These are phyloP conservation scores for Cucurbita maxima DNA, from an alignment of 306 rosid species.

Conservation along the genomic window DNA sequence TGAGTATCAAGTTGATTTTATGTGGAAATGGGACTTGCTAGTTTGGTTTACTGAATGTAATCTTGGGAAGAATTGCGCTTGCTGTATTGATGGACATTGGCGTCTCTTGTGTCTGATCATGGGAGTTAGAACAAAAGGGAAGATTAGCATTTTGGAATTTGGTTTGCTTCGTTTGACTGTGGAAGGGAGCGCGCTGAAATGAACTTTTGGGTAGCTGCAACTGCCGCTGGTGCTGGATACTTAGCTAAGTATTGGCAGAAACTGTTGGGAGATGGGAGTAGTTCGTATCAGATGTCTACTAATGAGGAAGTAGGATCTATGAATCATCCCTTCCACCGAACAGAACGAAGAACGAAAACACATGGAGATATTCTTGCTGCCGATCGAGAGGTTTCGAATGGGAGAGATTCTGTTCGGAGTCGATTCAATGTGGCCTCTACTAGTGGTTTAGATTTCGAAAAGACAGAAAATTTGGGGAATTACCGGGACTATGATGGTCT, in stretches of 20 bases:
- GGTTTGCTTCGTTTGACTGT: not conserved
- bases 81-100: not conserved
- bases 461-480: not conserved
- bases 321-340: not conserved
- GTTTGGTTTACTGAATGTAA: not conserved
- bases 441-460: not conserved
- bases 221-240: conserved; percentile 68
- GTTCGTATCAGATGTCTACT: not conserved
- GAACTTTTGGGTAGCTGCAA: conserved; percentile 85
- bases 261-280: not conserved
- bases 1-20: not conserved
- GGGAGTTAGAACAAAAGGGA: not conserved
- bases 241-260: conserved; percentile 60
- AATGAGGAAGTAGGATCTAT: not conserved
- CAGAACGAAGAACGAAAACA: not conserved
- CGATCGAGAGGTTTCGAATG: conserved; percentile 7
- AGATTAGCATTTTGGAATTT: not conserved
- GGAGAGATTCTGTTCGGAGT: not conserved
- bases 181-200: conserved; percentile 28
- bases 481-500: not conserved
- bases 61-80: not conserved
- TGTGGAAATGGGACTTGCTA: not conserved
- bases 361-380: not conserved
- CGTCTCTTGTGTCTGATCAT: not conserved
- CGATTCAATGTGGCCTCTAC: not conserved